Percentiles rank a stretch among this genome's conserved stretches.
phyloP scores from a whole-genome alignment of 345 rosid species.

The Lumnitzera racemosa region DNA sequence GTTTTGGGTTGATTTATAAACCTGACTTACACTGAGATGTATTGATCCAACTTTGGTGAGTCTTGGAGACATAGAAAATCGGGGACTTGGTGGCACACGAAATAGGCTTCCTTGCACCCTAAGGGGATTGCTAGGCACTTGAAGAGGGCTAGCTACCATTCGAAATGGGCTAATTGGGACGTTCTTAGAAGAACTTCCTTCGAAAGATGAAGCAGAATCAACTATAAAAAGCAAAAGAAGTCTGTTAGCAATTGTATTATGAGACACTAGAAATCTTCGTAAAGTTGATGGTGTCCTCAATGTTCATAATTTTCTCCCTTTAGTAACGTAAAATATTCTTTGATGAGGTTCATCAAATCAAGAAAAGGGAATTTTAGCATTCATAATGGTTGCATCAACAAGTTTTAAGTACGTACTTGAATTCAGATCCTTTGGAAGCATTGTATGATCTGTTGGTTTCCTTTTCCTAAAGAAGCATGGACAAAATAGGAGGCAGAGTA shows the following conservation, averaged over 20 bases:
- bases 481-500: slow-evolving; percentile 45
- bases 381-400: background rate
- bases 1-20: slow-evolving; percentile 51
- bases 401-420: slow-evolving; percentile 41
- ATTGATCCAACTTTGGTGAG: slow-evolving; percentile 61
- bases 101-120: slow-evolving; percentile 56
- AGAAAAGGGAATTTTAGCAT: too few relatives aligned
- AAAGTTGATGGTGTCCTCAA: background rate
- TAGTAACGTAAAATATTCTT: background rate
- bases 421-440: slow-evolving; percentile 48
- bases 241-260: background rate
- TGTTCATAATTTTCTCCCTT: too few relatives aligned
- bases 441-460: slow-evolving; percentile 50
- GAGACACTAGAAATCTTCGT: background rate
- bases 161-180: slow-evolving; percentile 55
- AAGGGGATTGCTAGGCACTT: slow-evolving; percentile 63
- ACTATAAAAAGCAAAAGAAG: slow-evolving; percentile 36
- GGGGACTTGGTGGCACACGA: slow-evolving; percentile 78
- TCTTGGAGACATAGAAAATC: slow-evolving; percentile 65
- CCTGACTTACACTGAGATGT: slow-evolving; percentile 56
- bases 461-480: slow-evolving; percentile 53
- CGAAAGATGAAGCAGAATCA: slow-evolving; percentile 51
- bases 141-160: slow-evolving; percentile 66
- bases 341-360: background rate
- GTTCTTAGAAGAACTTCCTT: slow-evolving; percentile 49